These are phyloP conservation scores for Myriangium duriaei DNA, from an alignment of 2,329 filamentous ascomycete genomes.

Conservation along the genomic window DNA sequence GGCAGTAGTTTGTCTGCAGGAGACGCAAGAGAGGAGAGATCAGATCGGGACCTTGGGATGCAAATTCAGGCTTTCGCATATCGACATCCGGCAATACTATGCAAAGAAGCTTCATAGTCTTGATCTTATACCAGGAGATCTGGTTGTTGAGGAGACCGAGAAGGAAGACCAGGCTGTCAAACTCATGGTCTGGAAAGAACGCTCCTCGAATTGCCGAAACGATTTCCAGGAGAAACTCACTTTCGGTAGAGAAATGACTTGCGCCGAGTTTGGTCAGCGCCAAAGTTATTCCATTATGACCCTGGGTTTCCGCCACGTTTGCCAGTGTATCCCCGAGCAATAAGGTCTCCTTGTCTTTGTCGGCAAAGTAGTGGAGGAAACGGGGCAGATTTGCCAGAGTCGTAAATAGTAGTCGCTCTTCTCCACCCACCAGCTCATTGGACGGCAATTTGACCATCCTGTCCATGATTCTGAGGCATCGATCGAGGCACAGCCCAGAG, in stretches of 20 bases:
- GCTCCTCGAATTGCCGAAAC: slow-evolving; percentile 61
- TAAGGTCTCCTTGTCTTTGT: slow-evolving; percentile 37
- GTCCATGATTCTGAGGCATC: slow-evolving; percentile 65
- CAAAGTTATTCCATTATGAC: slow-evolving; percentile 52
- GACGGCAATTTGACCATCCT: slow-evolving; percentile 66
- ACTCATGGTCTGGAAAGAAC: slow-evolving; percentile 73
- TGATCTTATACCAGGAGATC: slow-evolving; percentile 77
- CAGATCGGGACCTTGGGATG: slow-evolving; percentile 81
- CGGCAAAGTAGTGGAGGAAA: slow-evolving; percentile 69
- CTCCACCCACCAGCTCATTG: slow-evolving; percentile 68
- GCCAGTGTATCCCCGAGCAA: slow-evolving; percentile 55
- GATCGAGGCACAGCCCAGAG: slow-evolving; percentile 69
- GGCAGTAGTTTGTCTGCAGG: slow-evolving; percentile 84
- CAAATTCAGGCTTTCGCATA: slow-evolving; percentile 82
- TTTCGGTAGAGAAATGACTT: slow-evolving; percentile 51
- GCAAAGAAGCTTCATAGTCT: slow-evolving; percentile 82
- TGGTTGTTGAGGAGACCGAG: slow-evolving; percentile 86
- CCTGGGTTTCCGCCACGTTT: slow-evolving; percentile 59
- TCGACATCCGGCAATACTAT: slow-evolving; percentile 80
- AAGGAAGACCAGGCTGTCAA: slow-evolving; percentile 74
- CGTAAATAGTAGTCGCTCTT: slow-evolving; percentile 70
- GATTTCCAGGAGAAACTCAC: slow-evolving; percentile 65
- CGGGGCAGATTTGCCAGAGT: slow-evolving; percentile 85
- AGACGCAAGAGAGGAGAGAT: slow-evolving; percentile 85
- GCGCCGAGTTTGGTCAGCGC: slow-evolving; percentile 60